Evolutionary conservation across 192 early-diverging fungal species (phyloP).

Genomic region (Hyaloraphidium curvatum): DNA sequence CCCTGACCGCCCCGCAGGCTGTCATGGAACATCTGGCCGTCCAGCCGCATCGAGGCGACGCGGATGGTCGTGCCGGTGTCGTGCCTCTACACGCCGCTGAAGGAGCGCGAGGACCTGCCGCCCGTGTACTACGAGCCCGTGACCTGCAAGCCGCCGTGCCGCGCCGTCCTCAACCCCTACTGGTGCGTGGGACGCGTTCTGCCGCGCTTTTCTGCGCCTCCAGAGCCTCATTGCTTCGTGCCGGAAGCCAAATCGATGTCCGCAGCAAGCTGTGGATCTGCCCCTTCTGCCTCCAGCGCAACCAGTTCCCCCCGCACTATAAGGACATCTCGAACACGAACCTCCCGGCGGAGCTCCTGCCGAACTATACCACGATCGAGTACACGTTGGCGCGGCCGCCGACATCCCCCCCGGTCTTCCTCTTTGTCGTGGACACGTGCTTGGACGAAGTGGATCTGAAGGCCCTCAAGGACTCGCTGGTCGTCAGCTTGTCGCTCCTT

Average conservation of each 20-base stretch:
- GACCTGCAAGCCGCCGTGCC: conserved; percentile 83
- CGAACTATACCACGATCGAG: conserved; percentile 89
- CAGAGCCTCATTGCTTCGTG: not conserved
- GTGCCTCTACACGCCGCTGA: conserved; percentile 81
- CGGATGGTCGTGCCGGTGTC: conserved; percentile 86
- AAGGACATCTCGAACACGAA: conserved; percentile 82
- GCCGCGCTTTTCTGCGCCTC: not conserved
- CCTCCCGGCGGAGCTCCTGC: conserved; percentile 79
- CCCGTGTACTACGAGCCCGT: conserved; percentile 95
- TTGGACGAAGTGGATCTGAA: conserved; percentile 87
- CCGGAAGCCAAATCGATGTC: conserved; percentile 75
- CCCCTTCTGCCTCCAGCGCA: conserved; percentile 93
- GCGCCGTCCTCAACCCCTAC: conserved; percentile 92
- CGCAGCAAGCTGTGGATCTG: conserved; percentile 95
- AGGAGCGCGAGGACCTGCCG: conserved; percentile 67
- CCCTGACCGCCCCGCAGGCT: no score
- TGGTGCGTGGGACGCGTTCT: conserved; percentile 36
- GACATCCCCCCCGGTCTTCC: conserved; percentile 72
- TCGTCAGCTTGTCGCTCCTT: conserved; percentile 74
- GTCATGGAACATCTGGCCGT: conserved; percentile 96
- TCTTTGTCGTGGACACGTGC: conserved; percentile 95
- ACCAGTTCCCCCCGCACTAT: conserved; percentile 94
- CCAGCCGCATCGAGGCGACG: conserved; percentile 82
- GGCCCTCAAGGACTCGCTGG: conserved; percentile 81
- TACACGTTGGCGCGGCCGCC: conserved; percentile 75